A percentile compares a stretch with the other conserved stretches of the same genome.
phyloP scores from a whole-genome alignment of 2,329 filamentous ascomycete species.

The Fusarium piperis region DNA sequence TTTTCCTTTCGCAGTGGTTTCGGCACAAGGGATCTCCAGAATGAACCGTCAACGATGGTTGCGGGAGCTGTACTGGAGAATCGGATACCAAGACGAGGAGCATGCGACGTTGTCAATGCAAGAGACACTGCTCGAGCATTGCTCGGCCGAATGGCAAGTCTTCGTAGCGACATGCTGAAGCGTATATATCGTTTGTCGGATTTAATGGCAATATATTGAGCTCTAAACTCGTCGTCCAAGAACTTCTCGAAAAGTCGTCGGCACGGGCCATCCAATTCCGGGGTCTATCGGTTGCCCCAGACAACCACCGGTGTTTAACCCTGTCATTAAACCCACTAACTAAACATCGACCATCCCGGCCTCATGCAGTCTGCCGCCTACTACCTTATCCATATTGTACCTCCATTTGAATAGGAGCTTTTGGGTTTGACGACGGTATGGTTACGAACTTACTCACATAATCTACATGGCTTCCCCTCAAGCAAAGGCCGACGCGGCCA shows the following conservation, averaged over 20 bases:
- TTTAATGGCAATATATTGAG: slow-evolving; percentile 9
- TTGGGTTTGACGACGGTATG: slow-evolving; percentile 46
- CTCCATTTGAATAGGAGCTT: slow-evolving; percentile 39
- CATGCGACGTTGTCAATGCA: background rate
- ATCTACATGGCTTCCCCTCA: slow-evolving; percentile 56
- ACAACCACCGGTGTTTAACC: slow-evolving; percentile 51
- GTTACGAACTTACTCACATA: slow-evolving; percentile 42
- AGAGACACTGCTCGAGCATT: slow-evolving; percentile 10
- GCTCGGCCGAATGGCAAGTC: slow-evolving; percentile 6
- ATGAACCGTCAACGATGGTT: slow-evolving; percentile 65
- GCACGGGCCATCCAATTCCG: slow-evolving; percentile 37
- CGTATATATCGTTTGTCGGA: background rate
- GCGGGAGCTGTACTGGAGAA: slow-evolving; percentile 54
- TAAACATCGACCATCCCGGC: slow-evolving; percentile 21
- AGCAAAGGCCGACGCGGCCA: slow-evolving; percentile 60
- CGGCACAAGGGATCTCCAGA: slow-evolving; percentile 77
- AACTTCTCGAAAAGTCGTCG: slow-evolving; percentile 25
- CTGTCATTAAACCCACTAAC: slow-evolving; percentile 16
- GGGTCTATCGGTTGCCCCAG: slow-evolving; percentile 47
- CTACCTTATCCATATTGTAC: slow-evolving; percentile 29
- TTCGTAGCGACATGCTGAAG: slow-evolving; percentile 29
- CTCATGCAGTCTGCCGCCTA: slow-evolving; percentile 31
- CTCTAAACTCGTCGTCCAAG: slow-evolving; percentile 11
- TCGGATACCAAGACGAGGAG: slow-evolving; percentile 32
- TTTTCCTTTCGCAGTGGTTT: slow-evolving; percentile 67